Base-by-base conservation (phyloP, 331 rosid genomes). In the Prunus yedoensis region DNA sequence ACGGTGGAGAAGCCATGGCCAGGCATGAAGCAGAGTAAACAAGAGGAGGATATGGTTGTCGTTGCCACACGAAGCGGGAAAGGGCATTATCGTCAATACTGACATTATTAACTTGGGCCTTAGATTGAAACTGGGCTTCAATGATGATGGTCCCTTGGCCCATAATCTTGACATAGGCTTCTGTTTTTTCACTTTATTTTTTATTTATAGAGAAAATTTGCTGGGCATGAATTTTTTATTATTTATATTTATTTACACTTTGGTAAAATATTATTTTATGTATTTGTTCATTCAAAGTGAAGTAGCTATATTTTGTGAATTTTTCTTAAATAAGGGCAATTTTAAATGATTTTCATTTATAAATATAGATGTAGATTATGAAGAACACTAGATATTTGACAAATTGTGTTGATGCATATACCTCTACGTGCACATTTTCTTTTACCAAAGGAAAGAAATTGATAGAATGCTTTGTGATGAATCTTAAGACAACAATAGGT, bases 1-100 rank as follows among this genome's bases (percentile, higher is more conserved):
- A 5, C 74, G 88, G 75, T 60, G 85, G 86, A 78, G 77, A 79
- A 66, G 94, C 92, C 93, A 91, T 88, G 69, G 87, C 89, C 88
- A 89, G 82, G 79, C 84, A 80, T 66, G 79, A 66, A 61, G 78
- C 51, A 66, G 81, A 53, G 83, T 25, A 32, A 17, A 15, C 50
- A 18, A 13, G 60, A 28, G 2, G 53, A 35, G 17, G 72, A 51
- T 72, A 60, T 51, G 64, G 81, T 16, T 21, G 30, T 68, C 27
- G 67, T 75, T 47, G 46, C 72, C 63, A 75, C 68, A 43, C 65
- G 49, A 41, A 32, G 63, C 50, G 59, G 62, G 73, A 79, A 38
- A 76, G 81, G 71, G 74, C 41, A 60, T 47, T 62, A 30, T 56
- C 51, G 82, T 65, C 80, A 80, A 27, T 27, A 2, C 10, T 0